Evolutionary conservation across 1,284 basidiomycete species (phyloP).

Genomic region (Exobasidium cylindrosporum): DNA sequence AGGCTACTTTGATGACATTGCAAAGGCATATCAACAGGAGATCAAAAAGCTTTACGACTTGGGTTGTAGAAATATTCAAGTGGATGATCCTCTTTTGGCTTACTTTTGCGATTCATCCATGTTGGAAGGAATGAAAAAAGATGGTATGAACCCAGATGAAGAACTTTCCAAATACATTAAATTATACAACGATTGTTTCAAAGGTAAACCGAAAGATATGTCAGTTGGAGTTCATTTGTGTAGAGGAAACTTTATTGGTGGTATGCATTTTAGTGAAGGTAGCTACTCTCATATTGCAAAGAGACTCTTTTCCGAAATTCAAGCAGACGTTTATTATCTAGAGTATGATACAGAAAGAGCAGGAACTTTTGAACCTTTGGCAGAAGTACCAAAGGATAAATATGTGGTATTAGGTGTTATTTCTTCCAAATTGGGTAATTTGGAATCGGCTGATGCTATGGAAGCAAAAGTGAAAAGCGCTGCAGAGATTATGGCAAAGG

Average conservation of each 20-base stretch:
- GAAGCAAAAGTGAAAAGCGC: conserved; percentile 3
- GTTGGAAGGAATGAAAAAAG: conserved; percentile 10
- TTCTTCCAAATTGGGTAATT: conserved; percentile 10
- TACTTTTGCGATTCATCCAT: conserved; percentile 12
- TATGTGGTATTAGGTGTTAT: conserved; percentile 7
- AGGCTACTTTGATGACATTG: conserved; percentile 11
- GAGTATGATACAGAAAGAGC: conserved; percentile 13
- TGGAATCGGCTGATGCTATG: conserved; percentile 9
- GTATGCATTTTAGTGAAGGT: conserved; percentile 4
- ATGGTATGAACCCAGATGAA: conserved; percentile 1
- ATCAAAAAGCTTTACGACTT: conserved; percentile 2
- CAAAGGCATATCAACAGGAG: conserved; percentile 8
- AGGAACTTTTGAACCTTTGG: conserved; percentile 9
- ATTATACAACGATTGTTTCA: conserved; percentile 11
- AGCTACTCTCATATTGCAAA: conserved; percentile 7
- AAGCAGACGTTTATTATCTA: conserved; percentile 3
- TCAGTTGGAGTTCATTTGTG: conserved; percentile 5
- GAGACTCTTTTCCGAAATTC: conserved; percentile 7
- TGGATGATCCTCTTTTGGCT: conserved; percentile 10
- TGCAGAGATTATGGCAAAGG: conserved; percentile 8
- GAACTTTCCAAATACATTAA: conserved; percentile 1
- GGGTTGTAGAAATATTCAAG: conserved; percentile 11
- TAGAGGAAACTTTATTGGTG: conserved; percentile 2
- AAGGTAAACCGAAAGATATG: conserved; percentile 6
- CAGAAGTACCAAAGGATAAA: conserved; percentile 8